phyloP scores from a whole-genome alignment of 495 filamentous ascomycete genomes.

The Trichocladium antarcticum region DNA sequence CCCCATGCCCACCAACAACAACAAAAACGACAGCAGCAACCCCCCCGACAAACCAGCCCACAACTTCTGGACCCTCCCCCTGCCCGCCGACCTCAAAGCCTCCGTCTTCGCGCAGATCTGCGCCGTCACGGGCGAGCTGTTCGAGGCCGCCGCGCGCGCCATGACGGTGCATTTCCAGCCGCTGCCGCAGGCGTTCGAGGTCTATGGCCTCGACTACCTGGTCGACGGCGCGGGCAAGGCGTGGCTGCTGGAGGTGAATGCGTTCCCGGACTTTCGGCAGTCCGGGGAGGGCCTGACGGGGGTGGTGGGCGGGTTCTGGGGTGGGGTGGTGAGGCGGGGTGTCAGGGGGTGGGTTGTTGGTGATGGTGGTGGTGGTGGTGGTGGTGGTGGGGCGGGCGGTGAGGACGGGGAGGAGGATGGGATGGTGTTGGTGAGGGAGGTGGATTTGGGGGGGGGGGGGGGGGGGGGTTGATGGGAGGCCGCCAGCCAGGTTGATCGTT shows the following conservation, averaged over 20 bases:
- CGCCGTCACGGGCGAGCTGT: constrained; percentile 57
- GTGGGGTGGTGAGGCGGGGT: constrained; percentile 54
- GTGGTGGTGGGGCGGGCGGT: too few relatives aligned
- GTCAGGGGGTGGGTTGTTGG: constrained; percentile 35
- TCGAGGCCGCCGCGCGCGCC: constrained; percentile 68
- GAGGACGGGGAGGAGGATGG: constrained; percentile 14
- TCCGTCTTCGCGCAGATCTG: constrained; percentile 62
- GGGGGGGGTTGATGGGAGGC: not conserved
- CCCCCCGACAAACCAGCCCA: constrained; percentile 48
- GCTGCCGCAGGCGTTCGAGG: constrained; percentile 75
- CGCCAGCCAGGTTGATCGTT: too few relatives aligned
- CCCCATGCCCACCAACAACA: too few relatives aligned
- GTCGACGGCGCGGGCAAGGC: constrained; percentile 53
- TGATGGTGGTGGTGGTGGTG: too few relatives aligned
- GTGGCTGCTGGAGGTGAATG: constrained; percentile 87
- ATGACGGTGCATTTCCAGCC: constrained; percentile 90
- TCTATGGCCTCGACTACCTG: constrained; percentile 86
- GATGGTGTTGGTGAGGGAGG: constrained; percentile 26
- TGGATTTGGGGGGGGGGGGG: constrained; percentile 28
- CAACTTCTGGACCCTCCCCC: constrained; percentile 58
- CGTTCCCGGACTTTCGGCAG: constrained; percentile 90
- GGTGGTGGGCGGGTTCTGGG: constrained; percentile 65
- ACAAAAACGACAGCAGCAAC: too few relatives aligned
- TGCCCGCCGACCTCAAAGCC: constrained; percentile 18
- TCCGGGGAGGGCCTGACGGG: constrained; percentile 62